phyloP scores from a whole-genome alignment of 2,329 filamentous ascomycete species.

The Pochonia chlamydosporia region DNA sequence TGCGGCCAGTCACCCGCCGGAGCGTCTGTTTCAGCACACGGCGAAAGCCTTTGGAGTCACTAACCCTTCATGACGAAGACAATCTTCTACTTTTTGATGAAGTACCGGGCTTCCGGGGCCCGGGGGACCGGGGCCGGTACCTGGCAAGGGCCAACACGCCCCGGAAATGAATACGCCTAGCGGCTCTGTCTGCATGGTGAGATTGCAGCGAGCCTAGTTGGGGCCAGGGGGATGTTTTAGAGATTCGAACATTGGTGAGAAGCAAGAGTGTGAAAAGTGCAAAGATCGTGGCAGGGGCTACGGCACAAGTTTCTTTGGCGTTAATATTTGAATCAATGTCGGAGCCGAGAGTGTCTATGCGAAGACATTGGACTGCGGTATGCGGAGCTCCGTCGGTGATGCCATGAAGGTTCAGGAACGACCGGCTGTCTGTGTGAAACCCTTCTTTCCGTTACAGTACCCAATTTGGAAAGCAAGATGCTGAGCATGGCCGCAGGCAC shows the following conservation, averaged over 20 bases:
- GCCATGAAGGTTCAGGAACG: too few relatives aligned
- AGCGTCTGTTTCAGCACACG: too few relatives aligned
- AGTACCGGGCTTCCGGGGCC: background rate
- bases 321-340: background rate
- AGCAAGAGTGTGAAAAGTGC: background rate
- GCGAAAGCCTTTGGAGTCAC: too few relatives aligned
- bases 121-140: background rate
- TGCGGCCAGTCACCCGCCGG: too few relatives aligned
- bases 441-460: too few relatives aligned
- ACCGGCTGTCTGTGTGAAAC: background rate
- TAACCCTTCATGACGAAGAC: too few relatives aligned
- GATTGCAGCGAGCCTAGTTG: constrained; percentile 2
- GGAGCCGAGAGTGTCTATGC: too few relatives aligned
- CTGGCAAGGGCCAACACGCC: background rate
- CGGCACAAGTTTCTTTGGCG: background rate
- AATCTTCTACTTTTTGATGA: too few relatives aligned
- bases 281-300: background rate
- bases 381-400: too few relatives aligned
- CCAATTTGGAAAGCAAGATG: too few relatives aligned
- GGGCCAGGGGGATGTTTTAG: background rate
- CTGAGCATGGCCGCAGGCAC: too few relatives aligned
- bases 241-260: background rate
- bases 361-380: too few relatives aligned
- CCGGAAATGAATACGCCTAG: constrained; percentile 2
- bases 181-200: constrained; percentile 6